Evolutionary conservation across 345 rosid genomes (phyloP).

Genomic region (Eucalyptus guilfoylei): DNA sequence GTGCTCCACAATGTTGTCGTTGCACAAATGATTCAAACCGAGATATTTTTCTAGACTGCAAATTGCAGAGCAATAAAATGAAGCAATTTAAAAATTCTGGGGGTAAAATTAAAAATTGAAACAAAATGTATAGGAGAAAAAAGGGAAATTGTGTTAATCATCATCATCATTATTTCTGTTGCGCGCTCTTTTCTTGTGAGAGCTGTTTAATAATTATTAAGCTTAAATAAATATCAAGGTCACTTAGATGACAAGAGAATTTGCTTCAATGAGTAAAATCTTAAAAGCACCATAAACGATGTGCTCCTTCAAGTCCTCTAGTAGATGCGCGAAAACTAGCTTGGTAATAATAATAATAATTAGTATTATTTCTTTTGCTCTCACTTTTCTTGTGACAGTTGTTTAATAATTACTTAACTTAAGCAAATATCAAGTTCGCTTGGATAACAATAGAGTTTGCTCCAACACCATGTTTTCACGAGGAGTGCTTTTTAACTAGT

Average conservation of each 20-base stretch:
- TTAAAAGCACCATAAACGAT: background rate
- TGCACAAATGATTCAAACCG: background rate
- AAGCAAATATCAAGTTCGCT: too few relatives aligned
- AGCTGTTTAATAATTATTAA: background rate
- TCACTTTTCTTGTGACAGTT: too few relatives aligned
- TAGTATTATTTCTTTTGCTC: too few relatives aligned
- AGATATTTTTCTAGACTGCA: background rate
- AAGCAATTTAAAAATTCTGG: background rate
- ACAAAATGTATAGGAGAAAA: background rate
- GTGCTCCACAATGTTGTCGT: background rate
- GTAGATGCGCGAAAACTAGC: background rate
- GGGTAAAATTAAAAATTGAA: background rate
- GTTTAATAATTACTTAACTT: too few relatives aligned
- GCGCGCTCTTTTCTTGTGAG: background rate
- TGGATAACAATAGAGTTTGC: fast-evolving
- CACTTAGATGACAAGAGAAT: background rate
- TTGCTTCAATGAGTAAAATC: background rate
- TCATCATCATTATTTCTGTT: background rate
- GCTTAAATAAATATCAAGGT: background rate
- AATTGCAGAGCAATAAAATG: background rate
- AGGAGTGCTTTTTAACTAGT: too few relatives aligned
- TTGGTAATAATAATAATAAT: too few relatives aligned
- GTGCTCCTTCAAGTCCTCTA: background rate
- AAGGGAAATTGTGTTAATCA: background rate
- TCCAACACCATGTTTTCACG: fast-evolving